phyloP scores from a whole-genome alignment of 139 green algal genomes.

The Gonium pectorale region DNA sequence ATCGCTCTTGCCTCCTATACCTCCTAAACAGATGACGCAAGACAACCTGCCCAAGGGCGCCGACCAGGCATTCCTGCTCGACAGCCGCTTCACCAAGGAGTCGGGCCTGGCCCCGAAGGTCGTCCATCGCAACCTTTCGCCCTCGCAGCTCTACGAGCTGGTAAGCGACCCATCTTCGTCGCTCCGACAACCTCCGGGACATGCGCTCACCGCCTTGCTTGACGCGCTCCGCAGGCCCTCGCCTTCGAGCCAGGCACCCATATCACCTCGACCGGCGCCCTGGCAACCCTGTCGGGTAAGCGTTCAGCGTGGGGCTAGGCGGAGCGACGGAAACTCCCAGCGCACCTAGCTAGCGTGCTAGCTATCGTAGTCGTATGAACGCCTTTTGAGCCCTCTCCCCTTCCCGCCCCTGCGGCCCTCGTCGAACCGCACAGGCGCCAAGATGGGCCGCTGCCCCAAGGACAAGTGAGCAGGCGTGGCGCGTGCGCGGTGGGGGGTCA shows the following conservation, averaged over 20 bases:
- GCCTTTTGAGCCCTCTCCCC: too few relatives aligned
- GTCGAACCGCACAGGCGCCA: conserved; percentile 24
- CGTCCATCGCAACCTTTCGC: conserved; percentile 74
- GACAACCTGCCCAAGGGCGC: not conserved
- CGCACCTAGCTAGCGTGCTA: too few relatives aligned
- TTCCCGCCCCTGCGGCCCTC: too few relatives aligned
- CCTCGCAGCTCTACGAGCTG: conserved; percentile 82
- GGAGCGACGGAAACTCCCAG: too few relatives aligned
- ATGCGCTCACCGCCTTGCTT: not conserved
- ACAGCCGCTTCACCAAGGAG: conserved; percentile 54
- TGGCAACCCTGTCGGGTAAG: conserved; percentile 83
- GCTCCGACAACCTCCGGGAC: not conserved
- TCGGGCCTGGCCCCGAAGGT: conserved; percentile 77
- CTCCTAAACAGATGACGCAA: too few relatives aligned
- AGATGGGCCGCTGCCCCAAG: conserved; percentile 39
- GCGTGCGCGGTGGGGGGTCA: too few relatives aligned
- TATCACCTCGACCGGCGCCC: conserved; percentile 77
- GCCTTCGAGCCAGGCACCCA: conserved; percentile 80
- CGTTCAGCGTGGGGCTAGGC: too few relatives aligned
- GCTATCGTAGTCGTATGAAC: too few relatives aligned
- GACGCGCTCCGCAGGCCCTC: conserved; percentile 61
- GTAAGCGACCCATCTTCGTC: conserved; percentile 17
- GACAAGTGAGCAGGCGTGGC: too few relatives aligned
- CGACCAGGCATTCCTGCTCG: not conserved
- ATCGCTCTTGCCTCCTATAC: too few relatives aligned